These are phyloP conservation scores for Myxozyma sirexii DNA, from an alignment of 805 yeast genomes.

Conservation along the genomic window DNA sequence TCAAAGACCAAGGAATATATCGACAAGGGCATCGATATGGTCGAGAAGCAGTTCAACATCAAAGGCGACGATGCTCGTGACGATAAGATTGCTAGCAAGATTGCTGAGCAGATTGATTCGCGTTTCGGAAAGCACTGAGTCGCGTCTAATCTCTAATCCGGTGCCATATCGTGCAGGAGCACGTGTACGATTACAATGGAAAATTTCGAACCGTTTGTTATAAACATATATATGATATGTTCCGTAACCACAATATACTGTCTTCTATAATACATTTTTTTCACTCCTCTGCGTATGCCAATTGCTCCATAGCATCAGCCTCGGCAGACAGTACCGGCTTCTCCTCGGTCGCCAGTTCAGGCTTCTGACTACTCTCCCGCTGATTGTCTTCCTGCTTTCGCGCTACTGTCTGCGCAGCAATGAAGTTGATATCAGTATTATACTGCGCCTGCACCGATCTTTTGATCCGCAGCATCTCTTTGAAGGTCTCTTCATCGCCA, in stretches of 20 bases:
- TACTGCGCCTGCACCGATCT: slow-evolving; percentile 47
- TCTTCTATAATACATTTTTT: not conserved
- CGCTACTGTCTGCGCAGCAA: slow-evolving; percentile 36
- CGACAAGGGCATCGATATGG: slow-evolving; percentile 23
- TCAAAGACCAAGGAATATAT: slow-evolving; percentile 17
- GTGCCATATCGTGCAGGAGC: no score
- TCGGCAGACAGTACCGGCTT: not conserved
- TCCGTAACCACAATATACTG: no score
- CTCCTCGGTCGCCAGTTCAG: no score
- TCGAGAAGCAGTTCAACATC: slow-evolving; percentile 25
- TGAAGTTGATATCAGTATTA: slow-evolving; percentile 37
- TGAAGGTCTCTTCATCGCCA: slow-evolving; percentile 73
- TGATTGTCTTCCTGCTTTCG: slow-evolving; percentile 1
- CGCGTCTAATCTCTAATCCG: not conserved
- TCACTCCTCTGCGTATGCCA: slow-evolving; percentile 4
- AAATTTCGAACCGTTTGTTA: no score
- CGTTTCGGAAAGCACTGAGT: not conserved
- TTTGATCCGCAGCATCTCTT: slow-evolving; percentile 69
- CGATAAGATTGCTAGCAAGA: slow-evolving; percentile 19
- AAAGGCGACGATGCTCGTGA: slow-evolving; percentile 23
- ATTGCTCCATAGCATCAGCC: slow-evolving; percentile 3
- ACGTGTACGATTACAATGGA: no score
- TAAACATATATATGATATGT: no score
- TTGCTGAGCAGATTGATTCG: slow-evolving; percentile 24
- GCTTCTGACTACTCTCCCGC: not conserved